Evolutionary conservation across 345 rosid genomes (phyloP).

Genomic region (Microthlaspi erraticum): DNA sequence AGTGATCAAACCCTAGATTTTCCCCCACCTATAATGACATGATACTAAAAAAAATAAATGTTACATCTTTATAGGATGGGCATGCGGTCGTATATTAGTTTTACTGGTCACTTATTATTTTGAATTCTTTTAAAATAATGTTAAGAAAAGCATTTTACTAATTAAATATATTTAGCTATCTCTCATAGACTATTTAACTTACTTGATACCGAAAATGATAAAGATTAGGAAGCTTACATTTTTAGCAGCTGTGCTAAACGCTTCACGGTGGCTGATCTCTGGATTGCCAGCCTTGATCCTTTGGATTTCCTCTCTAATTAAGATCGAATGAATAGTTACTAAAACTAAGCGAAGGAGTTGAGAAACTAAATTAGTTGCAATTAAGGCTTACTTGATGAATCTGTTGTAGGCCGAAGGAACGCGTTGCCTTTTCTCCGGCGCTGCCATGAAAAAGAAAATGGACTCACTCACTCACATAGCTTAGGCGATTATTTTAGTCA

Average conservation of each 20-base stretch:
- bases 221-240: constrained; percentile 60
- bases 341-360: neutral
- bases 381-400: constrained; percentile 80
- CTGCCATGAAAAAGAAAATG: constrained; percentile 47
- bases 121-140: neutral
- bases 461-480: neutral
- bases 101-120: neutral
- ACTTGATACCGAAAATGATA: constrained; percentile 4
- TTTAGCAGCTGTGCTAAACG: constrained; percentile 98
- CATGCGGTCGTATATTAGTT: neutral
- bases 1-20: constrained; percentile 33
- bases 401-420: constrained; percentile 98
- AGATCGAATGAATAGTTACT: neutral
- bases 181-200: neutral
- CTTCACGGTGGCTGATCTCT: constrained; percentile 95
- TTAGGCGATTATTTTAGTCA: neutral
- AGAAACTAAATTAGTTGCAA: neutral
- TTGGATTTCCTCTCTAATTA: constrained; percentile 89
- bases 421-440: constrained; percentile 97
- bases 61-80: no score
- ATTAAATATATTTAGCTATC: no score
- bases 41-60: neutral
- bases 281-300: constrained; percentile 97
- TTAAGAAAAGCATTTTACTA: neutral
- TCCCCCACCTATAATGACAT: constrained; percentile 16